These are phyloP conservation scores for Helicocarpus griseus DNA, from an alignment of 2,329 filamentous ascomycete genomes.

Conservation along the genomic window DNA sequence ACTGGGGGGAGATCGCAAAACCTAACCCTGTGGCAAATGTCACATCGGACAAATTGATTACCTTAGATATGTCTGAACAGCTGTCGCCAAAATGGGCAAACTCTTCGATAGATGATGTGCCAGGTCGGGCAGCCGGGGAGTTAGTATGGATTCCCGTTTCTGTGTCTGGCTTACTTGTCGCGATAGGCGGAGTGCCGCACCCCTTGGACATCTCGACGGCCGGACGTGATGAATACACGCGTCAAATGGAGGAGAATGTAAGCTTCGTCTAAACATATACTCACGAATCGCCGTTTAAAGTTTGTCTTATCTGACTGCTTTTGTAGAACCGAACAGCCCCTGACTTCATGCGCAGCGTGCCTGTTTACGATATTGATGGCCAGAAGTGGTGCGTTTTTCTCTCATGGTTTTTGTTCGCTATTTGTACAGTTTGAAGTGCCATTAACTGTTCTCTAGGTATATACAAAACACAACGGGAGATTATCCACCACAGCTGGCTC, in stretches of 20 bases:
- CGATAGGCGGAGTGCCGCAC: conserved; percentile 28
- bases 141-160: conserved; percentile 50
- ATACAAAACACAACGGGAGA: conserved; percentile 33
- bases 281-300: too few species aligned
- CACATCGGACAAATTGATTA: conserved; percentile 49
- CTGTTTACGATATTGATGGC: conserved; percentile 28
- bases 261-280: not conserved
- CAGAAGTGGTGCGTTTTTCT: conserved; percentile 19
- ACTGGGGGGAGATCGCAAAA: conserved; percentile 42
- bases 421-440: not conserved
- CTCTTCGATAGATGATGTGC: conserved; percentile 37
- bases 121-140: conserved; percentile 53
- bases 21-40: conserved; percentile 23
- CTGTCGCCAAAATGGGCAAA: conserved; percentile 48
- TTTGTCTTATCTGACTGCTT: not conserved
- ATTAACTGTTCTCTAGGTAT: conserved; percentile 21
- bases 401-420: not conserved
- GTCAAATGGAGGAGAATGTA: conserved; percentile 14
- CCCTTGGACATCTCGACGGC: conserved; percentile 14
- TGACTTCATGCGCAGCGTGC: conserved; percentile 28
- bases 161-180: conserved; percentile 27
- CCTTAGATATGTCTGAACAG: conserved; percentile 49
- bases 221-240: not conserved
- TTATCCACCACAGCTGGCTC: conserved; percentile 24
- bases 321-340: conserved; percentile 18